Conservation (phyloP, 2,329 filamentous ascomycete species). For the Sphaerulina vaccinii region DNA sequence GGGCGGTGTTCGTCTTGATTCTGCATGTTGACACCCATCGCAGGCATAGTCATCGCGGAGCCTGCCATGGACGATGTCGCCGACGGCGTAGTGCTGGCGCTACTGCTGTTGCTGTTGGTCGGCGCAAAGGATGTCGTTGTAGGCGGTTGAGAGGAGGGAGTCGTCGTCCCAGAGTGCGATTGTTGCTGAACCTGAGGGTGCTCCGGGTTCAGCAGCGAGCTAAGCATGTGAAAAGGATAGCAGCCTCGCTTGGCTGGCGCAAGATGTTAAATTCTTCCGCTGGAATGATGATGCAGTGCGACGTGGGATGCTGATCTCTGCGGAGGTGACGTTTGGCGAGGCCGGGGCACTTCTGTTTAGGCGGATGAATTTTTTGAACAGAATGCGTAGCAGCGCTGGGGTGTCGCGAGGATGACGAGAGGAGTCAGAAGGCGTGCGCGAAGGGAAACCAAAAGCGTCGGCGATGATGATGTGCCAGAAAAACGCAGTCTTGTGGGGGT, state of each 20-base stretch:
- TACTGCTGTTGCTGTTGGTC: conserved; percentile 8
- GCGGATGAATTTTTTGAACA: not conserved
- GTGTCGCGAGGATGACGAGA: not conserved
- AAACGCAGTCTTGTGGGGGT: conserved; percentile 5
- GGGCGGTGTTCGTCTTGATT: conserved; percentile 66
- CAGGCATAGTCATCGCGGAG: conserved; percentile 45
- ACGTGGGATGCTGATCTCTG: conserved; percentile 12
- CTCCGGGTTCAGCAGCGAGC: conserved; percentile 34
- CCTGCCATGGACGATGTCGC: conserved; percentile 38
- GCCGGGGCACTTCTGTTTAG: not conserved
- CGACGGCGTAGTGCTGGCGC: conserved; percentile 10
- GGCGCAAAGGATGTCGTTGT: conserved; percentile 7
- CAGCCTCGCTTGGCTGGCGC: conserved; percentile 13
- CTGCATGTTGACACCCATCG: conserved; percentile 58
- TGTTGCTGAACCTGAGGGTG: conserved; percentile 27
- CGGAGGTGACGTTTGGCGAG: conserved; percentile 10
- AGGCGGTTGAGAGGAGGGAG: conserved; percentile 11
- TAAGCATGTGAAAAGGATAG: conserved; percentile 31
- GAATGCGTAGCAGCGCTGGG: not conserved
- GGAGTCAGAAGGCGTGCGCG: not conserved
- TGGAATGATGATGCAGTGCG: not conserved
- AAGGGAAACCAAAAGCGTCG: not conserved
- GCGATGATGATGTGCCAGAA: not conserved
- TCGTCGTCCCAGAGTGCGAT: conserved; percentile 1
- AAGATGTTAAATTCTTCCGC: conserved; percentile 6